Conservation (phyloP, 352 stramenopile genomes). For the Pythium rishiriense region DNA sequence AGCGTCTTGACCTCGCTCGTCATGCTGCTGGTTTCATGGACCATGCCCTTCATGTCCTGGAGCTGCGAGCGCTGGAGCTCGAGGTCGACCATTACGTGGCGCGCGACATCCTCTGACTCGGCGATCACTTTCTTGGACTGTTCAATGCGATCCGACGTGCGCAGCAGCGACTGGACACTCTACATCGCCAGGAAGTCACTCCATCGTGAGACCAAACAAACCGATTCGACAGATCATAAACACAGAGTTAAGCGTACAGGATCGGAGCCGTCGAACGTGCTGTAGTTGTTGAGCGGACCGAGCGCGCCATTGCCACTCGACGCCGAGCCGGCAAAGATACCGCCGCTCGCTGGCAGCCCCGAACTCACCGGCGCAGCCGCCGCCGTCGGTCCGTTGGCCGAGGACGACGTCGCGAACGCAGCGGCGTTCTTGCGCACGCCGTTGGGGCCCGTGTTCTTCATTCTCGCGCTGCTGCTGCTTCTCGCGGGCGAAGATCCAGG, state of each 20-base stretch:
- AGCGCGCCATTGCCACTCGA: conserved; percentile 28
- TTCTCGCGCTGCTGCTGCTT: not conserved
- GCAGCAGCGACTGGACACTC: conserved; percentile 65
- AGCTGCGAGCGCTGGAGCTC: conserved; percentile 80
- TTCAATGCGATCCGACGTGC: conserved; percentile 76
- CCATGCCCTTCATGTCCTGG: conserved; percentile 80
- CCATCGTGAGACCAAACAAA: not conserved
- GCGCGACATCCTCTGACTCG: conserved; percentile 70
- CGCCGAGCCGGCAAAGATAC: conserved; percentile 31
- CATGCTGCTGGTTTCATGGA: conserved; percentile 66
- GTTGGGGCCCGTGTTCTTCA: conserved; percentile 16
- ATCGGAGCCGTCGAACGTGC: conserved; percentile 61
- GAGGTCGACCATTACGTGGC: conserved; percentile 74
- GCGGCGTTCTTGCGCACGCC: conserved; percentile 9
- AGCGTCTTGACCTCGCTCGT: conserved; percentile 65
- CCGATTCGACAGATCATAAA: not conserved
- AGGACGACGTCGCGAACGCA: not conserved
- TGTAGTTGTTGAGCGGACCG: conserved; percentile 60
- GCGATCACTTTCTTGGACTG: conserved; percentile 56
- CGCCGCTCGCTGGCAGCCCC: conserved; percentile 13
- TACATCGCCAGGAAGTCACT: conserved; percentile 12
- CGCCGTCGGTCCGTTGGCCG: not conserved
- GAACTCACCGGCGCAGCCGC: not conserved
- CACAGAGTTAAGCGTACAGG: conserved; percentile 27
- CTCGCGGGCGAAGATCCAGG: conserved; percentile 5